Evolutionary conservation across 2,329 filamentous ascomycete genomes (phyloP), one percentile per base, ranked within the genome.

Genomic region (Sporothrix brasiliensis): DNA sequence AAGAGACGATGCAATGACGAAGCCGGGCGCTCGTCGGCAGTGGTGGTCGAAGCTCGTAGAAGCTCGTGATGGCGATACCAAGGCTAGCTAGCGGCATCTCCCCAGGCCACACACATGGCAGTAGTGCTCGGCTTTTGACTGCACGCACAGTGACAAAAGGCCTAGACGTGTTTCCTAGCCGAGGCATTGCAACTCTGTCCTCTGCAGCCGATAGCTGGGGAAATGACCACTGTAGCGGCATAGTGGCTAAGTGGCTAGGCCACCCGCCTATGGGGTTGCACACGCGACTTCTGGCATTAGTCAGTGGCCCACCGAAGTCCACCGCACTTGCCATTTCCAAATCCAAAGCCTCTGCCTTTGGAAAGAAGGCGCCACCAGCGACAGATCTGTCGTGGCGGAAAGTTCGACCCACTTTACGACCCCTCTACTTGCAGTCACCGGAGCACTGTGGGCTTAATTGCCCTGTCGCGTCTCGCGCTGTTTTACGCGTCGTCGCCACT

Each of bases 1-100:
- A 30, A n/a, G 27, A 53, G 19, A 41, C 11, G 44, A 61, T 19
- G 30, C 39, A 58, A 19, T 7, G 13, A 10, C 54, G 56, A 21
- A 61, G 21, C 44, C 61, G 61, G 44, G n/a, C 4, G 27, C 30
- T 30, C 14, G 34, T 52, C 39, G 44, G 69, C 50, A 41, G 66
- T 44, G 41, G 49, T 3, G 44, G 47, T 70, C 70, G 70, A 72
- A 72, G 68, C 70, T 63, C 44, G 39, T 72, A 5, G 70, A 72
- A 68, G 70, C 70, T 70, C 68, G 70, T 72, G 70, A 72, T 72
- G 68, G 50, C 50, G 41, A 50, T 41, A 47, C 49, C 60, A 49
- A 47, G 41, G 60, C 60, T 27, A 4, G 63, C 63, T 53, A 66
- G 63, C 27, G 47, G 16, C 47, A 13, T 44, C 30, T 11, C 47